Percentiles rank a stretch among this genome's conserved stretches.
Conservation (phyloP, 83 land plant genomes). For the Diphasiastrum complanatum region DNA sequence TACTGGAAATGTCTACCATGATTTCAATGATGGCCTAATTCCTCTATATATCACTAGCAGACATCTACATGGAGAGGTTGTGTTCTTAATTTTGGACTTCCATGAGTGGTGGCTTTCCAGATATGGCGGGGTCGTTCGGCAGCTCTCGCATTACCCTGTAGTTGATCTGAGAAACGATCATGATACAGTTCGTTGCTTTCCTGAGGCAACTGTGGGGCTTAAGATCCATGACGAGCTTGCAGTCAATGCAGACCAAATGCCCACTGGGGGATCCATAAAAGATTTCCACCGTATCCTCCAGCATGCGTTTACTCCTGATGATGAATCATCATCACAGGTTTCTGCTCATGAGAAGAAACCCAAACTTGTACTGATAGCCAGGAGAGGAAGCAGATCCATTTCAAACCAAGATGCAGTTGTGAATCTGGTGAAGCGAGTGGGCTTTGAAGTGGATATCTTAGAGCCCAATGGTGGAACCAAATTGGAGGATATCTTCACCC, state of each 20-base stretch:
- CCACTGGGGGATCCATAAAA: slow-evolving; percentile 20
- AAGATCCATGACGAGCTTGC: slow-evolving; percentile 75
- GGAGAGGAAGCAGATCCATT: slow-evolving; percentile 54
- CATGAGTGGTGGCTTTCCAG: slow-evolving; percentile 83
- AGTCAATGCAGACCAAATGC: slow-evolving; percentile 49
- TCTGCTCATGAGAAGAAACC: too few relatives aligned
- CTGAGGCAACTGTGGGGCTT: slow-evolving; percentile 62
- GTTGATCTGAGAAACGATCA: slow-evolving; percentile 45
- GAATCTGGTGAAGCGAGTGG: slow-evolving; percentile 35
- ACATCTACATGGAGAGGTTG: slow-evolving; percentile 56
- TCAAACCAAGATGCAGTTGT: slow-evolving; percentile 47
- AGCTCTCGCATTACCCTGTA: slow-evolving; percentile 48
- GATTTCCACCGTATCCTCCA: slow-evolving; percentile 25
- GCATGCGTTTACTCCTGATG: slow-evolving; percentile 20
- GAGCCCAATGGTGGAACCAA: slow-evolving; percentile 49
- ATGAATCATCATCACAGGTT: too few relatives aligned
- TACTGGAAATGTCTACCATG: slow-evolving; percentile 83
- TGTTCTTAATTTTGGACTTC: slow-evolving; percentile 63
- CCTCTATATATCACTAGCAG: slow-evolving; percentile 68
- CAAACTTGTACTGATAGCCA: slow-evolving; percentile 45
- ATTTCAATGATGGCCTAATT: slow-evolving; percentile 78
- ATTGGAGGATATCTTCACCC: slow-evolving; percentile 48
- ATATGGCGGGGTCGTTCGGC: slow-evolving; percentile 50
- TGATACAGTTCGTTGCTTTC: slow-evolving; percentile 61
- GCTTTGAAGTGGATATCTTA: slow-evolving; percentile 51